Percentiles rank a stretch among this genome's conserved stretches.
Evolutionary conservation across 2,329 filamentous ascomycete genomes (phyloP).

Genomic region (Decorospora gaudefroyi): DNA sequence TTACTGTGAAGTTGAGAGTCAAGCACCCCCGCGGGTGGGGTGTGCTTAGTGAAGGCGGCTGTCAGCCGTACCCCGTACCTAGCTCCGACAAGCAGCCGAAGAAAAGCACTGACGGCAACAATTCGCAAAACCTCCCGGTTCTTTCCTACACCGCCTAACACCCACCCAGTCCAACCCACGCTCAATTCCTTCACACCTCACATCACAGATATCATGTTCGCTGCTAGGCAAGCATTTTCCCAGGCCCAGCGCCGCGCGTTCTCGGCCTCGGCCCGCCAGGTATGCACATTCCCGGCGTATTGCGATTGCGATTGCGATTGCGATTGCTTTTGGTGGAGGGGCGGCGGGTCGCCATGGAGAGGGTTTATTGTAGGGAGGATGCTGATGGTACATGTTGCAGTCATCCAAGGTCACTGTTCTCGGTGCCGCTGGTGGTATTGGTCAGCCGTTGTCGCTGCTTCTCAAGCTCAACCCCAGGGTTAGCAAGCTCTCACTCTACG

Average conservation of each 20-base stretch:
- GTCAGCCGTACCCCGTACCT: too few relatives aligned
- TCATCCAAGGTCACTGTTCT: constrained; percentile 97
- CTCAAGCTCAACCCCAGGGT: constrained; percentile 98
- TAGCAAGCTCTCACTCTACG: constrained; percentile 92
- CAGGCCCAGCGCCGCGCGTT: constrained; percentile 58
- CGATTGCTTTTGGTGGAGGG: constrained; percentile 32
- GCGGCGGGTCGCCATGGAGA: constrained; percentile 19
- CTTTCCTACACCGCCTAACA: constrained; percentile 20
- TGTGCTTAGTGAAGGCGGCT: constrained; percentile 14
- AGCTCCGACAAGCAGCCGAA: constrained; percentile 23
- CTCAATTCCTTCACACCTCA: constrained; percentile 25
- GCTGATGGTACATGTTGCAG: constrained; percentile 56
- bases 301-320: too few relatives aligned
- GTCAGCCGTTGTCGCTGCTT: constrained; percentile 94
- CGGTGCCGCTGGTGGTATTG: constrained; percentile 96
- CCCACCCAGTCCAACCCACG: constrained; percentile 36
- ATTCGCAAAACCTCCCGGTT: constrained; percentile 33
- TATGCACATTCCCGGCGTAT: constrained; percentile 43
- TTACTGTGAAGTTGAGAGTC: neutral
- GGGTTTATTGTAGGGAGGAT: constrained; percentile 1
- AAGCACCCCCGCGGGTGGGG: constrained; percentile 5
- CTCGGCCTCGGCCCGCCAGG: constrained; percentile 58
- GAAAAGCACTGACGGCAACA: constrained; percentile 27
- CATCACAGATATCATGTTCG: constrained; percentile 65
- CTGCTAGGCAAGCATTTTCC: constrained; percentile 58